These are phyloP conservation scores for Sporisorium scitamineum DNA, from an alignment of 1,284 basidiomycete species.

Conservation along the genomic window DNA sequence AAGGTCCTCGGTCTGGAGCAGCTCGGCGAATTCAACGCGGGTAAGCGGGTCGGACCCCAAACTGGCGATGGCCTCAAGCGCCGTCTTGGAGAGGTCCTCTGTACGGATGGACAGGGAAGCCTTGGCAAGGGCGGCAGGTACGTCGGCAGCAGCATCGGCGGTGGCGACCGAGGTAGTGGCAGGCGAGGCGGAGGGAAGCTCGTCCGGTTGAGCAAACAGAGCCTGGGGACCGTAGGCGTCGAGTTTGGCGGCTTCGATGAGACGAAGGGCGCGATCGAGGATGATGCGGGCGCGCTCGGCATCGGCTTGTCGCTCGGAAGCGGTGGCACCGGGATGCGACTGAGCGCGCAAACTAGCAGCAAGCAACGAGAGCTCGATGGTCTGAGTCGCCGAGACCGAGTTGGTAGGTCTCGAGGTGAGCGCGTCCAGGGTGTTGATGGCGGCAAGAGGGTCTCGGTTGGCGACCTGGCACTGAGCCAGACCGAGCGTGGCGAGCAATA, in stretches of 20 bases:
- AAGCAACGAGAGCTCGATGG: constrained; percentile 59
- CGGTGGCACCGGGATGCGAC: constrained; percentile 58
- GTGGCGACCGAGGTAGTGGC: constrained; percentile 19
- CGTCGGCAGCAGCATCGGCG: constrained; percentile 31
- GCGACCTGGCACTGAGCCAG: constrained; percentile 64
- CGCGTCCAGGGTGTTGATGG: constrained; percentile 60
- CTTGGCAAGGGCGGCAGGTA: constrained; percentile 46
- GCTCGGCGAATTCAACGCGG: constrained; percentile 58
- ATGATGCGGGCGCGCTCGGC: constrained; percentile 56
- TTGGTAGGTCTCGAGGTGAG: constrained; percentile 47
- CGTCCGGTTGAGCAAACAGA: constrained; percentile 33
- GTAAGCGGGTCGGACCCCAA: constrained; percentile 55
- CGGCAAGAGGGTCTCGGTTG: constrained; percentile 57
- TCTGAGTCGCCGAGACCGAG: constrained; percentile 39
- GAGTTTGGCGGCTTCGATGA: constrained; percentile 55
- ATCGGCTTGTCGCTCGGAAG: constrained; percentile 47
- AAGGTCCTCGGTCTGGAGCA: constrained; percentile 57
- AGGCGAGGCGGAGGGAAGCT: constrained; percentile 25
- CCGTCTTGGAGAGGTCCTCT: constrained; percentile 50
- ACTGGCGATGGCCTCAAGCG: constrained; percentile 50
- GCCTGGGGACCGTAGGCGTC: constrained; percentile 38
- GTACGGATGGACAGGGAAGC: constrained; percentile 45
- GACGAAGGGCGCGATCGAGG: constrained; percentile 61
- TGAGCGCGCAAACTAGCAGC: constrained; percentile 57
- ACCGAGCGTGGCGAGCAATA: constrained; percentile 63